Conservation (phyloP, 805 yeast species). For the Cyberlindnera nakhonratchasimensis region DNA sequence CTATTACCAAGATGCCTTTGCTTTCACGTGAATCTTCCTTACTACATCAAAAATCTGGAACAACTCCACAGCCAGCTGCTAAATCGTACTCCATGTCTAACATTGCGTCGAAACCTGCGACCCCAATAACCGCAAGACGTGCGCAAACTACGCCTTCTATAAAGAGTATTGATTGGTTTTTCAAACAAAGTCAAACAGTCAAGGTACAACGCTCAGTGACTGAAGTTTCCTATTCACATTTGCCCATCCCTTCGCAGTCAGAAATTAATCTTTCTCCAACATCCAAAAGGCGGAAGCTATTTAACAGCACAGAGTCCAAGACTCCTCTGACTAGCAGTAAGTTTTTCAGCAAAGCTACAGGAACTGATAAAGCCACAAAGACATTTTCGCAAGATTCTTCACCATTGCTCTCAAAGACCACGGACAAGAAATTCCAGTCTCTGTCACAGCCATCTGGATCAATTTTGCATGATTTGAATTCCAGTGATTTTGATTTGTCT, state of each 20-base stretch:
- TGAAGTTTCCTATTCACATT: neutral
- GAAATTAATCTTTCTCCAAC: constrained; percentile 20
- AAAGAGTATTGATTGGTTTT: constrained; percentile 17
- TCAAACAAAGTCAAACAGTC: constrained; percentile 4
- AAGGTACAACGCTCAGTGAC: neutral
- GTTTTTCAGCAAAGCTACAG: constrained; percentile 11
- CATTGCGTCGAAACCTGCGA: neutral
- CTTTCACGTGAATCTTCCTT: constrained; percentile 20
- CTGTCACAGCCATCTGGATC: neutral
- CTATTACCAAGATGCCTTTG: constrained; percentile 36
- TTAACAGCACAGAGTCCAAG: constrained; percentile 10
- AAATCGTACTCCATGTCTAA: neutral
- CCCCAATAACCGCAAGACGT: constrained; percentile 1
- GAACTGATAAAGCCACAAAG: neutral
- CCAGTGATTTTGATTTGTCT: constrained; percentile 29
- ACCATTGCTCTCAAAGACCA: neutral
- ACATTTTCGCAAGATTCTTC: neutral
- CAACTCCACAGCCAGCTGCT: neutral
- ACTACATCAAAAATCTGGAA: neutral
- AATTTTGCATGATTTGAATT: constrained; percentile 10
- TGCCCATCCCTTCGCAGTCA: neutral
- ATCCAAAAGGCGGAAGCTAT: constrained; percentile 21
- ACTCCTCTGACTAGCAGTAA: constrained; percentile 14
- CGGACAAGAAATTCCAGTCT: neutral
- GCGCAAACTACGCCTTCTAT: constrained; percentile 5